phyloP scores from a whole-genome alignment of 2,329 filamentous ascomycete genomes.

The Venturia asperata region DNA sequence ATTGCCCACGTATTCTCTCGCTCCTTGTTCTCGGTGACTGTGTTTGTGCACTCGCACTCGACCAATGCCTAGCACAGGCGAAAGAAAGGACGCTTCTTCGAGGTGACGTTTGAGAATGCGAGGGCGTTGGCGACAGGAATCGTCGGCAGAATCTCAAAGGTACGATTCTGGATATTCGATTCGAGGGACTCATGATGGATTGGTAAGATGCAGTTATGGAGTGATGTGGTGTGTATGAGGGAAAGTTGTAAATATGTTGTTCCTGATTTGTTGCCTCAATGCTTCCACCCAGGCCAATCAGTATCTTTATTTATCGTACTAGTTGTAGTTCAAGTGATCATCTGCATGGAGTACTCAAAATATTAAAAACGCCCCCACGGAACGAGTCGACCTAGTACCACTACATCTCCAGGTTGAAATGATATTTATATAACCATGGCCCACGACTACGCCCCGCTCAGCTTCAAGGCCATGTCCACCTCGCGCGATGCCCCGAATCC shows the following conservation, averaged over 20 bases:
- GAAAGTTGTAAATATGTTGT: background rate
- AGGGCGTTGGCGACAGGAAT: too few species aligned
- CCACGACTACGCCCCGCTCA: slow-evolving; percentile 13
- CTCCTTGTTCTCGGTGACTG: slow-evolving; percentile 17
- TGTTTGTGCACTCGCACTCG: background rate
- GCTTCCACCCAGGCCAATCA: too few species aligned
- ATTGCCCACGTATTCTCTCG: background rate
- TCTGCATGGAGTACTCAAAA: background rate
- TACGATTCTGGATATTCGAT: background rate
- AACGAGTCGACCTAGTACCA: background rate
- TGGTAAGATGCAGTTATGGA: too few species aligned
- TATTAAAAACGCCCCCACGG: background rate
- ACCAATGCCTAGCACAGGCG: slow-evolving; percentile 16
- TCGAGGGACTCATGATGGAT: background rate
- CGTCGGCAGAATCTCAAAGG: background rate
- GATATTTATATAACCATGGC: background rate
- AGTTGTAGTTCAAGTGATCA: background rate
- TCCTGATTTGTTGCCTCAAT: background rate
- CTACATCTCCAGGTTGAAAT: background rate
- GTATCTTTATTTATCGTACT: too few species aligned
- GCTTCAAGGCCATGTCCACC: slow-evolving; percentile 18
- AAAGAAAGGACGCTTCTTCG: slow-evolving; percentile 7
- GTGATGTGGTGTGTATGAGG: too few species aligned
- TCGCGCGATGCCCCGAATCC: slow-evolving; percentile 49
- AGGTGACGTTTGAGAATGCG: slow-evolving; percentile 15